Percentiles rank a stretch among this genome's conserved stretches.
These are phyloP conservation scores for Colletotrichum abscissum DNA, from an alignment of 2,329 filamentous ascomycete genomes.

Conservation along the genomic window DNA sequence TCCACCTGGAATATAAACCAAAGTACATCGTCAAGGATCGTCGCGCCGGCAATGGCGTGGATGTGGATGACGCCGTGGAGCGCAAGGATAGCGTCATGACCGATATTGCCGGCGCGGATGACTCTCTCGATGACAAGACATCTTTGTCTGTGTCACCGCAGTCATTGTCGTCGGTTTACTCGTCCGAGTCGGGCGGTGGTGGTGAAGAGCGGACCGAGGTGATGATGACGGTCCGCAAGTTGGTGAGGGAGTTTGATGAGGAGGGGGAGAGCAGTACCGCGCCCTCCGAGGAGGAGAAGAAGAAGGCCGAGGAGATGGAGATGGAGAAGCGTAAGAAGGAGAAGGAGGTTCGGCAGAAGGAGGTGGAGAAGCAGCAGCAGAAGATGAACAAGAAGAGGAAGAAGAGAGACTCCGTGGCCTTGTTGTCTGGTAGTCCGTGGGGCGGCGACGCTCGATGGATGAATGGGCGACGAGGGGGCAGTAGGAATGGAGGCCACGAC, in stretches of 20 bases:
- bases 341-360: neutral
- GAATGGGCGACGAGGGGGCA: neutral
- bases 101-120: neutral
- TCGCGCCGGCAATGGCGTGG: neutral
- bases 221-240: neutral
- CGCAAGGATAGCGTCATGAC: conserved; percentile 10
- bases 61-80: neutral
- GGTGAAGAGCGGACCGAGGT: neutral
- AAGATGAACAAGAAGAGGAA: neutral
- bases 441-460: neutral
- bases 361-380: neutral
- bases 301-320: neutral
- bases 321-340: neutral
- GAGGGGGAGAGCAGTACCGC: conserved; percentile 5
- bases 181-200: neutral
- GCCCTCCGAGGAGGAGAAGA: no score
- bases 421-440: neutral
- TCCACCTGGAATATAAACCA: no score
- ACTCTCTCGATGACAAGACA: neutral
- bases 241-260: neutral
- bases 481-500: neutral
- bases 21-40: no score
- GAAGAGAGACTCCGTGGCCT: neutral
- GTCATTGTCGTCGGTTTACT: neutral
- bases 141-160: neutral